Base-by-base conservation (phyloP, 1,284 basidiomycete species). In the Sporisorium sorghi region DNA sequence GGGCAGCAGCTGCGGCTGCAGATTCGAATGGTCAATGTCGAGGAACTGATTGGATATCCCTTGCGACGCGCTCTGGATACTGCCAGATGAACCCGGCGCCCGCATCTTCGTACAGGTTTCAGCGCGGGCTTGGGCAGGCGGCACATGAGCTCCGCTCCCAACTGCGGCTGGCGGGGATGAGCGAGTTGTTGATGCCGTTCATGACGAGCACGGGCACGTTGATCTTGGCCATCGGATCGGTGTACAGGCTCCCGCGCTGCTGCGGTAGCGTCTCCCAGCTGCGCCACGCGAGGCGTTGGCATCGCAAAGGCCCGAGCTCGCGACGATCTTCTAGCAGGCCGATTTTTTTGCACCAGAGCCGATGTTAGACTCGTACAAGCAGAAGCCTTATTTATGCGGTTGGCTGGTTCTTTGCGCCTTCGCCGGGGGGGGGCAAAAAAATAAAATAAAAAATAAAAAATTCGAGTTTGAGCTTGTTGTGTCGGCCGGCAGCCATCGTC, bases 101-200 rank as follows among this genome's bases (percentile, higher is more conserved):
- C 8, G 62, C 51, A 23, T 71, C 60, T 28, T 71, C 68, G 54
- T 71, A 71, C 28, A 71, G 30, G 33, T 49, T n/a, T 65, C 28
- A 71, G 24, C 4, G 58, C 47, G 5, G 68, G 60, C 19, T 65
- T 71, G 23, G 68, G 68, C 10, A 71, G 35, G 1, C 68, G 44
- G 39, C 62, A 64, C 62, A 71, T 55, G 50, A 71, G 68, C 51
- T 71, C 68, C 68, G 68, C 51, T 71, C 68, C 68, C 68, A 71
- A 30, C 68, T 71, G 26, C 68, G 49, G 55, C 68, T 71, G 19
- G 68, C 62, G 6, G 68, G 61, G 46, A 71, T 71, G 54, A 65
- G 62, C 10, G 61, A 23, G 47, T 65, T 71, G 55, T 71, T 71
- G 50, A 65, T 42, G 40, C 68, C 68, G 33, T 64, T 71, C 47